Evolutionary conservation across 2,329 filamentous ascomycete genomes (phyloP).

Genomic region (Ramularia collo-cygni): DNA sequence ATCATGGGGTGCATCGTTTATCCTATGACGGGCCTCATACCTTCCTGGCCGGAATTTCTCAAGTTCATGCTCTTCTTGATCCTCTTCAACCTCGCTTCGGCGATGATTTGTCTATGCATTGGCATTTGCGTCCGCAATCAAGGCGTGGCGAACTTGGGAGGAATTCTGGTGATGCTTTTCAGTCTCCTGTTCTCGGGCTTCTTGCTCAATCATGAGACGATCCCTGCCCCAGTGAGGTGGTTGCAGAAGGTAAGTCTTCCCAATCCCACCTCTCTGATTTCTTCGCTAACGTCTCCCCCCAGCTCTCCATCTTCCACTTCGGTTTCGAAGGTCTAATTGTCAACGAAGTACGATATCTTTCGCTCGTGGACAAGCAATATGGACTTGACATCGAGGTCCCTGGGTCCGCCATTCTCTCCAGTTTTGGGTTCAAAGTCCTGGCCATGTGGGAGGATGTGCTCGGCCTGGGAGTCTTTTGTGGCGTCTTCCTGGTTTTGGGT

Average conservation of each 20-base stretch:
- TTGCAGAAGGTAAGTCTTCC: slow-evolving; percentile 62
- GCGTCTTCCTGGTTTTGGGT: slow-evolving; percentile 75
- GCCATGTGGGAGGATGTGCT: slow-evolving; percentile 80
- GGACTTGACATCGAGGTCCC: slow-evolving; percentile 95
- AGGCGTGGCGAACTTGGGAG: slow-evolving; percentile 86
- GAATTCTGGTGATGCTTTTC: slow-evolving; percentile 95
- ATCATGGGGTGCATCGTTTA: slow-evolving; percentile 95
- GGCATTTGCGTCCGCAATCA: slow-evolving; percentile 90
- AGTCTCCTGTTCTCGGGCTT: slow-evolving; percentile 90
- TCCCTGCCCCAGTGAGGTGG: slow-evolving; percentile 79
- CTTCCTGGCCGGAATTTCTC: slow-evolving; percentile 75
- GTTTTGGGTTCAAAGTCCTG: slow-evolving; percentile 86
- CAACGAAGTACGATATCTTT: slow-evolving; percentile 88
- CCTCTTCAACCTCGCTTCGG: slow-evolving; percentile 90
- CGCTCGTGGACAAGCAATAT: slow-evolving; percentile 87
- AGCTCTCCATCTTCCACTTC: slow-evolving; percentile 96
- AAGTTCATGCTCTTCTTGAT: slow-evolving; percentile 88
- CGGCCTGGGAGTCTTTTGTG: slow-evolving; percentile 75
- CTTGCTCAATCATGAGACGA: slow-evolving; percentile 88
- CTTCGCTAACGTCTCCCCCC: slow-evolving; percentile 23
- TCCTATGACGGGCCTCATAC: slow-evolving; percentile 90
- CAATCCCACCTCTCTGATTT: background rate
- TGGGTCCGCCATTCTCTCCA: slow-evolving; percentile 85
- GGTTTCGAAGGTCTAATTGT: slow-evolving; percentile 94
- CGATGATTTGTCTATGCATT: slow-evolving; percentile 90